Conservation (phyloP, 176 grass and related monocot genomes). For the Pontederia crassipes region DNA sequence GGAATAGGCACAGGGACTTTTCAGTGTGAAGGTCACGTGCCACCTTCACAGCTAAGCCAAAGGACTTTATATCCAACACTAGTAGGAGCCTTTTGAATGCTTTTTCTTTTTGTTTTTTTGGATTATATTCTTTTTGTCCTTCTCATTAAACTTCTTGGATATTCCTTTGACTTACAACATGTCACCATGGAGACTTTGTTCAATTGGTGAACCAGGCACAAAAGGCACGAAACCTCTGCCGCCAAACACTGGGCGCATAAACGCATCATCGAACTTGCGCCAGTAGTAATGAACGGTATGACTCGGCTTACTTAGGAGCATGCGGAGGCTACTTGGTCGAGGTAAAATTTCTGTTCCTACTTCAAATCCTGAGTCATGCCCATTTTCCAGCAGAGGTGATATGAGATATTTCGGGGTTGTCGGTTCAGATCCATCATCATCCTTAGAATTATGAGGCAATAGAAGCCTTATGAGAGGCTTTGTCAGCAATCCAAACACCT, state of each 20-base stretch:
- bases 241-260: constrained; percentile 88
- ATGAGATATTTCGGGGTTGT: constrained; percentile 55
- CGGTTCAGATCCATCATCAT: constrained; percentile 38
- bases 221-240: constrained; percentile 75
- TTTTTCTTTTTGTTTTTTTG: no score
- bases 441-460: constrained; percentile 18
- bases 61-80: no score
- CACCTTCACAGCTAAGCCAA: no score
- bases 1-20: no score
- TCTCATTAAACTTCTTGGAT: no score
- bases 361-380: constrained; percentile 49
- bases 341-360: constrained; percentile 3
- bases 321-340: constrained; percentile 68
- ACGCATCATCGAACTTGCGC: constrained; percentile 81
- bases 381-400: constrained; percentile 43
- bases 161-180: background rate
- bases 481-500: constrained; percentile 96
- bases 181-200: constrained; percentile 30
- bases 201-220: constrained; percentile 60
- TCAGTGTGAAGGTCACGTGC: no score
- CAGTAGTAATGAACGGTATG: constrained; percentile 93
- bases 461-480: constrained; percentile 67
- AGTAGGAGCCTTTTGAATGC: no score
- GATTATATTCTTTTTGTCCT: no score
- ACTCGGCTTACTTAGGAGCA: constrained; percentile 86